A percentile compares a stretch with the other conserved stretches of the same genome.
These are phyloP conservation scores for Onygena corvina DNA, from an alignment of 2,329 filamentous ascomycete genomes.

Conservation along the genomic window DNA sequence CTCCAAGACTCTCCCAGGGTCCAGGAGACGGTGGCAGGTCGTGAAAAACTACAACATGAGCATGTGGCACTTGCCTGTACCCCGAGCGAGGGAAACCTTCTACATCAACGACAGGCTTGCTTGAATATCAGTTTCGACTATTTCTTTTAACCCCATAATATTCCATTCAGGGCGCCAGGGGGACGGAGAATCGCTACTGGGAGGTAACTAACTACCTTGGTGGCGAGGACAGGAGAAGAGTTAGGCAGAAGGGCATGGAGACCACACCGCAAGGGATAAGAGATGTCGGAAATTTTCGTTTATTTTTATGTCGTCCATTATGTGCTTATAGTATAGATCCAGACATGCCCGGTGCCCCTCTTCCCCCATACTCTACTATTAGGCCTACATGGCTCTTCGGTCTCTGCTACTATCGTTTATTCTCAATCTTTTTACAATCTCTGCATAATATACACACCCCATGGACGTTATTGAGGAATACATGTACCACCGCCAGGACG, in stretches of 20 bases:
- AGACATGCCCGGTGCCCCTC: constrained; percentile 3
- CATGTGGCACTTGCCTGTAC: constrained; percentile 14
- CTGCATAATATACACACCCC: no score
- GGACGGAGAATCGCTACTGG: neutral
- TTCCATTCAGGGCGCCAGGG: constrained; percentile 1
- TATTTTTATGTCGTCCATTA: neutral
- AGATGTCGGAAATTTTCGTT: neutral
- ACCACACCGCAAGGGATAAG: neutral
- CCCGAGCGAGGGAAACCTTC: constrained; percentile 16
- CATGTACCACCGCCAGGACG: neutral
- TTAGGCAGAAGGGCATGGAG: neutral
- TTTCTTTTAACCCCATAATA: no score
- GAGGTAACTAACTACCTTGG: constrained; percentile 1
- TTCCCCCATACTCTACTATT: neutral
- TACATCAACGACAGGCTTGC: no score
- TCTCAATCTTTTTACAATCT: no score
- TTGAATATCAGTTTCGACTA: no score
- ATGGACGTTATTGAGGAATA: neutral
- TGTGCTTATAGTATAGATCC: neutral
- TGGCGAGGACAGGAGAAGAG: neutral
- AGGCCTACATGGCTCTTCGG: neutral
- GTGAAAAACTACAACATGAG: constrained; percentile 13
- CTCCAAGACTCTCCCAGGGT: constrained; percentile 16
- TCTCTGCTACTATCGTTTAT: neutral
- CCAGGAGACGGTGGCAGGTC: constrained; percentile 11